Evolutionary conservation across 2,329 filamentous ascomycete genomes (phyloP).

Genomic region (Pseudogymnoascus sp.): DNA sequence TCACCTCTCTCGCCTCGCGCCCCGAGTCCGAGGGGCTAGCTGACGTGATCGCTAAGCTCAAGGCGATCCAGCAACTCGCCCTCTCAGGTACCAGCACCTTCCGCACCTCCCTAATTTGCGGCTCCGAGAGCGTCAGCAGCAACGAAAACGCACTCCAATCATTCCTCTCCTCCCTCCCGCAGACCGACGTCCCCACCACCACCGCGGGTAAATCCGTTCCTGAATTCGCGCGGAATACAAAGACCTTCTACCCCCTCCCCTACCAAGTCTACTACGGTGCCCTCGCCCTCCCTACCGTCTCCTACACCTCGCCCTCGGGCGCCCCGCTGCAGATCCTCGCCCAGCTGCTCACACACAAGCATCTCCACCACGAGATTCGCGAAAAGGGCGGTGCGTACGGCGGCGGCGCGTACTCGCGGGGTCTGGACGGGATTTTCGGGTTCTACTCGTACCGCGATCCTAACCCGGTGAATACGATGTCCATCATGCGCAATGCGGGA

Average conservation of each 20-base stretch:
- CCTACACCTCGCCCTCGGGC: conserved; percentile 67
- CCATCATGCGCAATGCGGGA: conserved; percentile 75
- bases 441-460: conserved; percentile 97
- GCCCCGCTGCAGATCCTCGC: conserved; percentile 82
- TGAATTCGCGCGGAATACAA: conserved; percentile 43
- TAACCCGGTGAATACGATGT: conserved; percentile 80
- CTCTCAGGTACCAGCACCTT: conserved; percentile 59
- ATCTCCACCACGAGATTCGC: conserved; percentile 92
- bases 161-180: conserved; percentile 59
- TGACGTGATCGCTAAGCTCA: conserved; percentile 74
- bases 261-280: conserved; percentile 97
- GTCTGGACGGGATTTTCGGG: conserved; percentile 77
- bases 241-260: conserved; percentile 85
- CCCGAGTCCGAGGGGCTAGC: conserved; percentile 59
- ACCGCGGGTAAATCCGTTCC: conserved; percentile 27
- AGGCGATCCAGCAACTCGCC: conserved; percentile 72
- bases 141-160: conserved; percentile 64
- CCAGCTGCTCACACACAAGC: conserved; percentile 90
- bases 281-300: conserved; percentile 70
- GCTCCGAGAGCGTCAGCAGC: conserved; percentile 56
- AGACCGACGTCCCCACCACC: conserved; percentile 20
- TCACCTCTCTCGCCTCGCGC: conserved; percentile 68
- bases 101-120: conserved; percentile 79
- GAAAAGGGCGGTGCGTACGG: conserved; percentile 97
- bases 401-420: conserved; percentile 74